A percentile compares a stretch with the other conserved stretches of the same genome.
Evolutionary conservation across 1,284 basidiomycete species (phyloP).

Genomic region (Coniophora puteana): DNA sequence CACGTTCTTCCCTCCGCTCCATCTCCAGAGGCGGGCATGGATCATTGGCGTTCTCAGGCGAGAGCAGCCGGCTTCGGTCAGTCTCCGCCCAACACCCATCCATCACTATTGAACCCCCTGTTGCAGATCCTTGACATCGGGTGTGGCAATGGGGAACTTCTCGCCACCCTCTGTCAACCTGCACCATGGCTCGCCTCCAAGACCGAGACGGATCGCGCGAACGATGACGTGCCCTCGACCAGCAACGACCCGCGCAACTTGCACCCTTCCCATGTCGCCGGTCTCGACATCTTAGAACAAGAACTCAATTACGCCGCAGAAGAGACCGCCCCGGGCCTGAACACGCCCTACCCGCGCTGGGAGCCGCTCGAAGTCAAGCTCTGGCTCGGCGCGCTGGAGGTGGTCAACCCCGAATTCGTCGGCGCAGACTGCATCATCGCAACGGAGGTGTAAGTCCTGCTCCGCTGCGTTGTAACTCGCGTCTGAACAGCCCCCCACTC

Average conservation of each 20-base stretch:
- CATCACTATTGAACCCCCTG: slow-evolving; percentile 4
- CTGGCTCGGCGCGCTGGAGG: slow-evolving; percentile 81
- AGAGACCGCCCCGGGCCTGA: slow-evolving; percentile 35
- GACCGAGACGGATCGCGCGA: slow-evolving; percentile 26
- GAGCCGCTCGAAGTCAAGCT: slow-evolving; percentile 69
- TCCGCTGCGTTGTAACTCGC: slow-evolving; percentile 2
- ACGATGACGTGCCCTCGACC: slow-evolving; percentile 25
- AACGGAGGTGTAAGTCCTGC: slow-evolving; percentile 75
- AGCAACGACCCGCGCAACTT: slow-evolving; percentile 51
- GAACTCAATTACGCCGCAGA: slow-evolving; percentile 52
- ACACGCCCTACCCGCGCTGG: slow-evolving; percentile 53
- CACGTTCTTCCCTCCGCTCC: slow-evolving; percentile 72
- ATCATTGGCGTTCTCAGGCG: slow-evolving; percentile 59
- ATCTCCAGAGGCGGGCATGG: slow-evolving; percentile 69
- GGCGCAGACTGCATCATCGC: slow-evolving; percentile 81
- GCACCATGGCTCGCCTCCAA: slow-evolving; percentile 55
- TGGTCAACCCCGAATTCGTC: slow-evolving; percentile 71
- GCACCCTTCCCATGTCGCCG: slow-evolving; percentile 56
- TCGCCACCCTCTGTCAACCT: slow-evolving; percentile 66
- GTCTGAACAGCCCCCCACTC: slow-evolving; percentile 3
- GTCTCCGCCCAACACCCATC: slow-evolving; percentile 16
- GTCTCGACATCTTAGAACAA: slow-evolving; percentile 57
- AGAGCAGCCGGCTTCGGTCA: slow-evolving; percentile 56
- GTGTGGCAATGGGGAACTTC: slow-evolving; percentile 74
- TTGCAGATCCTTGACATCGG: slow-evolving; percentile 75